Evolutionary conservation across 2,329 filamentous ascomycete genomes (phyloP), one percentile per base, ranked within the genome.

Genomic region (Penicillium sp.): DNA sequence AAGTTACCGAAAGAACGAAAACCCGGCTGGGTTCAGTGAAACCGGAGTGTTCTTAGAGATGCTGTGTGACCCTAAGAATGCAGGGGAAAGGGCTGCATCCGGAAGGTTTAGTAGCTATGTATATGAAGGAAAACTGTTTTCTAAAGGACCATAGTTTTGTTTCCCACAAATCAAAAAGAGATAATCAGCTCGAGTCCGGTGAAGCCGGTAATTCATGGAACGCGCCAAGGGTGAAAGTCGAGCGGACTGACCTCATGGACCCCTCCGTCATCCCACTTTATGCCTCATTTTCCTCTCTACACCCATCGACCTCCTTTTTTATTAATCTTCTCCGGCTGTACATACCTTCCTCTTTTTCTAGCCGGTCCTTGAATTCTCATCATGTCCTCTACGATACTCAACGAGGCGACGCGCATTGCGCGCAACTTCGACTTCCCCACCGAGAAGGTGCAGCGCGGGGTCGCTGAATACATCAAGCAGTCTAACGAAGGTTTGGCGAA

Each of bases 391-490:
- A 55, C 66, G 31, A 54, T 85, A 52, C 70, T 80, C 57, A 80
- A 84, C 55, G 87, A 92, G 73, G 89, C 90, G 52, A 84, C 84
- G 78, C 82, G 82, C 66, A 83, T 96, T 64, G 87, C 88, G 63
- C 81, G 81, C 61, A 83, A 93, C 71, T 97, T 97, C 73, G 88
- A 95, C 47, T 92, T 91, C 72, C 78, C 82, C 53, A 80, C 89
- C 62, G 81, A 84, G 46, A 81, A 90, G 71, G 80, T 96, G 65
- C 89, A 89, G 69, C 81, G 79, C 63, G 88, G 84, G 57, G 90
- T 95, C 54, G 77, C 82, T 56, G 90, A 95, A 70, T 98, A 95
- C 67, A 81, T 96, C 58, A 77, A 78, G 53, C 84, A 97, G 75
- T 91, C 96, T 85, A 78, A 87, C 57, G 88, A 95, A 76, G 93